Evolutionary conservation across 139 green algal species (phyloP).

Genomic region (Chlorella sorokiniana): DNA sequence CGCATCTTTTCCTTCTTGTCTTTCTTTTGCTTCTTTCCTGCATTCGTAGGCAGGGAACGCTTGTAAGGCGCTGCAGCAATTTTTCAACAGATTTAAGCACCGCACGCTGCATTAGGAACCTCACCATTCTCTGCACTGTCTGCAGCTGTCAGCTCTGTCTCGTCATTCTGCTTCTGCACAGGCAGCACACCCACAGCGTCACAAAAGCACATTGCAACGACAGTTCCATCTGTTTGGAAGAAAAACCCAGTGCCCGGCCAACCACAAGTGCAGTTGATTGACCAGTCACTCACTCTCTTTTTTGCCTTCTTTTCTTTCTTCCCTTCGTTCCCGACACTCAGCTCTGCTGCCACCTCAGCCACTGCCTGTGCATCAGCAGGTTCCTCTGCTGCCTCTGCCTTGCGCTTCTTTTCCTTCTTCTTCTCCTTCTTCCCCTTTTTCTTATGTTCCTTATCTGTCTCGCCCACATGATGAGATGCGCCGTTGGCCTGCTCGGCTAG

Average conservation of each 20-base stretch:
- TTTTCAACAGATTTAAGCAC: no score
- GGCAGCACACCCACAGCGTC: not conserved
- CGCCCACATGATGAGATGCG: no score
- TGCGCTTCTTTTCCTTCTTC: constrained; percentile 16
- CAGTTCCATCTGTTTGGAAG: not conserved
- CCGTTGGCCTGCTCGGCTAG: constrained; percentile 5
- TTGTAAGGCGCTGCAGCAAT: not conserved
- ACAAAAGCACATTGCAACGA: no score
- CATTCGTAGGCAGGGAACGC: not conserved
- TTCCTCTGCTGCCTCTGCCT: not conserved
- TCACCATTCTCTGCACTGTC: no score
- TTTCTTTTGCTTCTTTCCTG: not conserved
- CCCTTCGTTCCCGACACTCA: not conserved
- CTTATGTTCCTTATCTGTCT: constrained; percentile 12
- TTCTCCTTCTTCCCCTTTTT: not conserved
- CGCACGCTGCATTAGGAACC: no score
- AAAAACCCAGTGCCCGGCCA: no score
- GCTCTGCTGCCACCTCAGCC: not conserved
- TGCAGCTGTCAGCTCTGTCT: no score
- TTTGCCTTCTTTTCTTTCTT: not conserved
- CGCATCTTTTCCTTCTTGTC: constrained; percentile 17
- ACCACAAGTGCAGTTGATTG: not conserved
- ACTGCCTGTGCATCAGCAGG: not conserved
- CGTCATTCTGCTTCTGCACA: no score
- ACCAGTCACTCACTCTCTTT: no score